phyloP scores from a whole-genome alignment of 768 basidiomycete genomes.

The Leccinellum luteum region DNA sequence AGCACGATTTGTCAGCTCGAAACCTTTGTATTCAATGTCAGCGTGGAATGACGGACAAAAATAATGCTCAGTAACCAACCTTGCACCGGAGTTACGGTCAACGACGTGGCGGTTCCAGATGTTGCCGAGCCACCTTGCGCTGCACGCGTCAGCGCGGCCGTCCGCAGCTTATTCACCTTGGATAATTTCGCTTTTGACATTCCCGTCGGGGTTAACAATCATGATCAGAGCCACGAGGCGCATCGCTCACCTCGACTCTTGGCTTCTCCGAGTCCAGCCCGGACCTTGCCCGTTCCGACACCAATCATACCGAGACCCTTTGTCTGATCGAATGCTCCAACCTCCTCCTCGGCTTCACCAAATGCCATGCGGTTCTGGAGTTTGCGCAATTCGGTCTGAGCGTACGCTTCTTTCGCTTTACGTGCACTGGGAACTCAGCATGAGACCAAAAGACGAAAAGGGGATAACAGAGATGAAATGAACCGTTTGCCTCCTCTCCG shows the following conservation, averaged over 20 bases:
- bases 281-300: constrained; percentile 78
- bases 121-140: constrained; percentile 52
- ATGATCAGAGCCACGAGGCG: neutral
- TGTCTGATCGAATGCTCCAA: constrained; percentile 96
- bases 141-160: constrained; percentile 76
- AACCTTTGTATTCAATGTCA: constrained; percentile 48
- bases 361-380: constrained; percentile 96
- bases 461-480: constrained; percentile 17
- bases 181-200: constrained; percentile 81
- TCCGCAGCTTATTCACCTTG: constrained; percentile 89
- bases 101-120: constrained; percentile 86
- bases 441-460: constrained; percentile 1
- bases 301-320: constrained; percentile 98
- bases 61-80: constrained; percentile 42
- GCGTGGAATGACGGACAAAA: neutral
- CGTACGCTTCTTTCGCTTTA: constrained; percentile 98
- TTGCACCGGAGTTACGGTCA: constrained; percentile 95
- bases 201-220: neutral
- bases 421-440: constrained; percentile 59
- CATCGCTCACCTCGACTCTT: constrained; percentile 78
- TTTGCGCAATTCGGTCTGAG: constrained; percentile 94
- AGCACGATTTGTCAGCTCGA: constrained; percentile 94
- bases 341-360: constrained; percentile 93
- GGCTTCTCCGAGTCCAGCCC: constrained; percentile 82
- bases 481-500: constrained; percentile 93